A percentile compares a stretch with the other conserved stretches of the same genome.
Conservation (phyloP, 2,329 filamentous ascomycete genomes). For the Sporothrix humicola region DNA sequence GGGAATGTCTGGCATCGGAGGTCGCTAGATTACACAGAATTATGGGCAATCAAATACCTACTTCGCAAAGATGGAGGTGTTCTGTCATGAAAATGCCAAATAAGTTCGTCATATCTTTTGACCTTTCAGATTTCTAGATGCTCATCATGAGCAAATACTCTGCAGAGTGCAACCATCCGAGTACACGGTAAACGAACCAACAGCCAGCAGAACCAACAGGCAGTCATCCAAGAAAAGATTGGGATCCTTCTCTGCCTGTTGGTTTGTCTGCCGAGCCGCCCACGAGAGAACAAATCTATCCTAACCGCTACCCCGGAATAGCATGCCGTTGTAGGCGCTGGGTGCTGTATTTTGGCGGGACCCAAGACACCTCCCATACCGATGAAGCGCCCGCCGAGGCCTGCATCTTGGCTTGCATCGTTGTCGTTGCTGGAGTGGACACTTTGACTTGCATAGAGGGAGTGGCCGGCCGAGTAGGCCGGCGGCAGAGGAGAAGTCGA, state of each 20-base stretch:
- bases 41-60: background rate
- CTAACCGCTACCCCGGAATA: background rate
- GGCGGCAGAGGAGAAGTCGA: constrained; percentile 29
- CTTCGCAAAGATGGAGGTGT: background rate
- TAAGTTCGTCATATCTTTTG: background rate
- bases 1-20: constrained; percentile 18
- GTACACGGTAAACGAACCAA: background rate
- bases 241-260: background rate
- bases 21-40: background rate
- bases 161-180: no score
- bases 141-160: no score
- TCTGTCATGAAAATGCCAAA: background rate
- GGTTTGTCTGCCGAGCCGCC: constrained; percentile 6
- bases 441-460: background rate
- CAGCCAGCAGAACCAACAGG: background rate
- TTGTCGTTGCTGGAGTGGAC: background rate
- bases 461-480: constrained; percentile 31
- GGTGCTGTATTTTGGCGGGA: background rate
- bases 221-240: no score
- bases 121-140: background rate
- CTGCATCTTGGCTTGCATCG: background rate
- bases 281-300: background rate
- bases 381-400: constrained; percentile 19
- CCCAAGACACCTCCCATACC: no score
- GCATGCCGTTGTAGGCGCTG: background rate